Evolutionary conservation across 305 asterid genomes (phyloP), one percentile per base, ranked within the genome.

Genomic region (Rubia tinctorum): DNA sequence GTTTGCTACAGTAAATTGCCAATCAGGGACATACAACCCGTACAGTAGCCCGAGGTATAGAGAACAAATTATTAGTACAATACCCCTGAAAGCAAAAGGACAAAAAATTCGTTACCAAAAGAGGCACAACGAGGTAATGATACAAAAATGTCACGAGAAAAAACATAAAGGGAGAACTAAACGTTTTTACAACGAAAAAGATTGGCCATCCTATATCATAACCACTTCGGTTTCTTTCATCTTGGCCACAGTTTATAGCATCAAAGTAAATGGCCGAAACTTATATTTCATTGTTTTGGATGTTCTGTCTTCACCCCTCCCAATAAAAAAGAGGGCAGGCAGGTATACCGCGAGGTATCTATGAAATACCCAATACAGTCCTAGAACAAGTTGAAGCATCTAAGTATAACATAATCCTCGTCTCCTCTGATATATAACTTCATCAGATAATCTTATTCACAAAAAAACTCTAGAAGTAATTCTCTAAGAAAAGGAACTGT

Each of bases 21-120:
- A 92, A 76, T 90, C 88, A 3, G 98, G 93, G 55, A 90, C 91
- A 74, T 86, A 87, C 74, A 92, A 65, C 66, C 97, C 97, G 73
- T 90, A 87, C 44, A 85, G 74, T 65, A 90, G 66, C 60, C 93
- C 93, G 69, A 83, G 55, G 80, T 92, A 84, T 63, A 83, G 71
- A 47, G 83, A 84, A 79, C 80, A 85, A 63, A 92, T 76, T 78
- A 75, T 47, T 62, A 88, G 70, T 68, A 72, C 78, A 78, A 79
- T 75, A 65, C 78, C 78, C 97, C 96, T 92, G 78, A 78, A 81
- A 73, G 2, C 18, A 71, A 58, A 73, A 63, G 72, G 59, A 65
- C 22, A 51, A 75, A 23, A 25, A 45, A 47, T 40, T 12, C n/a
- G 56, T 53, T 30, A 70, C 40, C 47, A 74, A 8, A 12, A 69